Evolutionary conservation across 2,329 filamentous ascomycete species (phyloP).

Genomic region (Penicillium sp.): DNA sequence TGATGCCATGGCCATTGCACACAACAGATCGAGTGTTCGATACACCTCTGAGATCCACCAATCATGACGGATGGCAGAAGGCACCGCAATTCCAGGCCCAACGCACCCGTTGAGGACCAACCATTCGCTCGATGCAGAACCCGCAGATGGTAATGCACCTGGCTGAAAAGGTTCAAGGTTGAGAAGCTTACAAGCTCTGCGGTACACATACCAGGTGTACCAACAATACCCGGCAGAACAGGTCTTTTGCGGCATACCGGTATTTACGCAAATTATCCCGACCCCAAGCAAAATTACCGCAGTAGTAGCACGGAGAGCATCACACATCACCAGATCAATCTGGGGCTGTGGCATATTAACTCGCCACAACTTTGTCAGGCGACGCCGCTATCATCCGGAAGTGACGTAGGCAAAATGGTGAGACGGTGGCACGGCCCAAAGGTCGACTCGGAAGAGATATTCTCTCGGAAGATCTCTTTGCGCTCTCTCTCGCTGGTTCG

Average conservation of each 20-base stretch:
- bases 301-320: background rate
- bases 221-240: conserved; percentile 3
- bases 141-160: conserved; percentile 21
- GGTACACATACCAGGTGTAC: background rate
- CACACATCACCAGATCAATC: conserved; percentile 11
- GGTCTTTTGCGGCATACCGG: background rate
- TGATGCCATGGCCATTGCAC: conserved; percentile 2
- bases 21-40: conserved; percentile 6
- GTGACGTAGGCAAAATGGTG: conserved; percentile 6
- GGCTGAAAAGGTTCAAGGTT: conserved; percentile 25
- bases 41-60: conserved; percentile 12
- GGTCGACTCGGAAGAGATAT: background rate
- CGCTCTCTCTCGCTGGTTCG: background rate
- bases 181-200: conserved; percentile 9
- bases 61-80: background rate
- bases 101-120: conserved; percentile 15
- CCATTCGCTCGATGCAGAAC: conserved; percentile 13
- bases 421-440: background rate
- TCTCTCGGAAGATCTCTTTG: background rate
- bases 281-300: background rate
- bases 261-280: background rate
- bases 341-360: background rate
- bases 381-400: conserved; percentile 11
- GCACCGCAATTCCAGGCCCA: background rate
- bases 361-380: conserved; percentile 13